Percentiles rank a stretch among this genome's conserved stretches.
These are phyloP conservation scores for Cylindrotheca closterium DNA, from an alignment of 108 stramenopile genomes.

Conservation along the genomic window DNA sequence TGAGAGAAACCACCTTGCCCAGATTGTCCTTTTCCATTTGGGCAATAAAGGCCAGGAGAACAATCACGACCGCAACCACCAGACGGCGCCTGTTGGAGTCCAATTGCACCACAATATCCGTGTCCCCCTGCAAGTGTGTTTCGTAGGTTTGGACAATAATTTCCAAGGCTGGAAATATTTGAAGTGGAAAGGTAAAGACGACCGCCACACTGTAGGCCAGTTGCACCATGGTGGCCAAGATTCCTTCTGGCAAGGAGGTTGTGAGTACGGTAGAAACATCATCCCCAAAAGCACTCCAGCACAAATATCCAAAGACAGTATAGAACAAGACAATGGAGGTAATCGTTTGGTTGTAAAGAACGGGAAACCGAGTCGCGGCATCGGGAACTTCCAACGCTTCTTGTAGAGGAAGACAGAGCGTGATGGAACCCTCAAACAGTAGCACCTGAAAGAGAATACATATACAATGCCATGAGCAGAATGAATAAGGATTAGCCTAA, in stretches of 20 bases:
- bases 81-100: slow-evolving; percentile 1
- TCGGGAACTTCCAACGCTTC: slow-evolving; percentile 38
- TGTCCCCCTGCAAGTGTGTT: slow-evolving; percentile 1
- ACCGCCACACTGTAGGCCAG: slow-evolving; percentile 55
- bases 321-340: slow-evolving; percentile 43
- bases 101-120: neutral
- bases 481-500: neutral
- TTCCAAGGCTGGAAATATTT: slow-evolving; percentile 57
- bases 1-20: slow-evolving; percentile 38
- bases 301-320: slow-evolving; percentile 37
- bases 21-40: slow-evolving; percentile 26
- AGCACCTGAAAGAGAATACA: slow-evolving; percentile 7
- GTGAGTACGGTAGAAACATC: slow-evolving; percentile 46
- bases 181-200: slow-evolving; percentile 58
- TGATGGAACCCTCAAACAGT: slow-evolving; percentile 60
- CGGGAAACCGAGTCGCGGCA: slow-evolving; percentile 36
- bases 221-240: slow-evolving; percentile 45
- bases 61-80: slow-evolving; percentile 10
- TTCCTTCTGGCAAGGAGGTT: slow-evolving; percentile 35
- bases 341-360: slow-evolving; percentile 40
- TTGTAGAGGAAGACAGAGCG: slow-evolving; percentile 55
- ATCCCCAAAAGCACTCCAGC: slow-evolving; percentile 58
- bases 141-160: slow-evolving; percentile 12
- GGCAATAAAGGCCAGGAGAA: slow-evolving; percentile 29
- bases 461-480: neutral